Conservation (phyloP, 495 filamentous ascomycete species). For the Massariosphaeria phaeospora region DNA sequence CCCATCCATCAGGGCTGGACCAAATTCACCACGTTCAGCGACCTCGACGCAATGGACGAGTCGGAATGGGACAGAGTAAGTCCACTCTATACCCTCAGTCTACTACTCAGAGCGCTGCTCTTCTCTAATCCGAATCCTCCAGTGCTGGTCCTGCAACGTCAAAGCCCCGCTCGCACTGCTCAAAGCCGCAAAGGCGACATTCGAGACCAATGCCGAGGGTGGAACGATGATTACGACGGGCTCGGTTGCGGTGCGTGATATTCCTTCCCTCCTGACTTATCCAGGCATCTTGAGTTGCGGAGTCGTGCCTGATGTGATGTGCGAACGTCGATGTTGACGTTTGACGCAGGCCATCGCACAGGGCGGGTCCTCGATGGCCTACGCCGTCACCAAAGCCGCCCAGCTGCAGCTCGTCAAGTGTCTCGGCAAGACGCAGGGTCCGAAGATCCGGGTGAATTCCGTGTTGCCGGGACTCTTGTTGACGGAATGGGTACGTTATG, state of each 20-base stretch:
- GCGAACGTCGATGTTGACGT: too few relatives aligned
- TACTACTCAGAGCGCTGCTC: neutral
- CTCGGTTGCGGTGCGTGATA: constrained; percentile 53
- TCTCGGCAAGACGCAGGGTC: constrained; percentile 61
- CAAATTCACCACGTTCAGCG: constrained; percentile 56
- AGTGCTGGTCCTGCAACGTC: constrained; percentile 65
- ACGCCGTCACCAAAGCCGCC: constrained; percentile 63
- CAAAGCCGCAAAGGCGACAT: constrained; percentile 57
- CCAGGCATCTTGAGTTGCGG: neutral
- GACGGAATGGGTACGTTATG: constrained; percentile 69
- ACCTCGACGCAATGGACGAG: constrained; percentile 57
- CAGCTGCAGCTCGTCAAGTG: constrained; percentile 69
- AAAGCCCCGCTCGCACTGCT: constrained; percentile 61
- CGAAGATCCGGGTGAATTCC: constrained; percentile 63
- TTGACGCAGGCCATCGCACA: constrained; percentile 43
- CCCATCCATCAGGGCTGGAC: constrained; percentile 56
- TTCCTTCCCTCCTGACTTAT: constrained; percentile 9
- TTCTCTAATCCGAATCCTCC: neutral
- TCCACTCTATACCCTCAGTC: neutral
- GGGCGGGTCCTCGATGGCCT: constrained; percentile 58
- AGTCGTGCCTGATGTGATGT: too few relatives aligned
- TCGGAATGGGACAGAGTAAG: constrained; percentile 67
- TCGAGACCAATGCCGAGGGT: constrained; percentile 64
- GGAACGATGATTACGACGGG: constrained; percentile 66
- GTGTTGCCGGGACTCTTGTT: constrained; percentile 61